Percentiles rank a stretch among this genome's conserved stretches.
phyloP scores from a whole-genome alignment of 2,329 filamentous ascomycete species.

The Colletotrichum plurivorum region DNA sequence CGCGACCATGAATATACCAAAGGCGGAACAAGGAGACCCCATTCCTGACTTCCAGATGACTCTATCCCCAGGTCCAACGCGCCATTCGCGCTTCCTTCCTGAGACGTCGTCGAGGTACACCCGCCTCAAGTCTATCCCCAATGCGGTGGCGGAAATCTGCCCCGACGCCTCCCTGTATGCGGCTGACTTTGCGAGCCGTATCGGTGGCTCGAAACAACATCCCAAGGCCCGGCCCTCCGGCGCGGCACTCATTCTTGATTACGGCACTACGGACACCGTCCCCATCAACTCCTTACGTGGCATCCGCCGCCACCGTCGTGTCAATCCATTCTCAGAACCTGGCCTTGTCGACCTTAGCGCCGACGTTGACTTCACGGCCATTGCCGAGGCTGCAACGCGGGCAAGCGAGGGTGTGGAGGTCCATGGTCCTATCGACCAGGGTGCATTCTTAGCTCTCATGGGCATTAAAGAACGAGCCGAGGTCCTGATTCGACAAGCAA shows the following conservation, averaged over 20 bases:
- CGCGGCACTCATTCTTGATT: constrained; percentile 95
- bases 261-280: constrained; percentile 83
- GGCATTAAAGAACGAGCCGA: constrained; percentile 85
- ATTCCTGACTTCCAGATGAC: constrained; percentile 91
- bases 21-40: constrained; percentile 63
- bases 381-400: constrained; percentile 84
- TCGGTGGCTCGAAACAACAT: constrained; percentile 75
- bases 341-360: constrained; percentile 91
- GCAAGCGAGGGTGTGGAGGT: constrained; percentile 88
- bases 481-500: constrained; percentile 69
- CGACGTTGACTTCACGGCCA: constrained; percentile 91
- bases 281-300: constrained; percentile 92
- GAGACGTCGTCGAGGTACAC: constrained; percentile 85
- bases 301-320: constrained; percentile 81
- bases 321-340: constrained; percentile 84
- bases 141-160: constrained; percentile 88
- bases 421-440: constrained; percentile 92
- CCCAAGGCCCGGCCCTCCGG: constrained; percentile 78
- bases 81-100: constrained; percentile 88
- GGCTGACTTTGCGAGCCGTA: constrained; percentile 84
- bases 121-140: constrained; percentile 75
- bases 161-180: constrained; percentile 88
- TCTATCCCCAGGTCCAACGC: constrained; percentile 80
- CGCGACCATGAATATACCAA: constrained; percentile 67
- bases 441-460: constrained; percentile 82